Evolutionary conservation across 140 eudicot species (phyloP).

Genomic region (Anethum foeniculum): DNA sequence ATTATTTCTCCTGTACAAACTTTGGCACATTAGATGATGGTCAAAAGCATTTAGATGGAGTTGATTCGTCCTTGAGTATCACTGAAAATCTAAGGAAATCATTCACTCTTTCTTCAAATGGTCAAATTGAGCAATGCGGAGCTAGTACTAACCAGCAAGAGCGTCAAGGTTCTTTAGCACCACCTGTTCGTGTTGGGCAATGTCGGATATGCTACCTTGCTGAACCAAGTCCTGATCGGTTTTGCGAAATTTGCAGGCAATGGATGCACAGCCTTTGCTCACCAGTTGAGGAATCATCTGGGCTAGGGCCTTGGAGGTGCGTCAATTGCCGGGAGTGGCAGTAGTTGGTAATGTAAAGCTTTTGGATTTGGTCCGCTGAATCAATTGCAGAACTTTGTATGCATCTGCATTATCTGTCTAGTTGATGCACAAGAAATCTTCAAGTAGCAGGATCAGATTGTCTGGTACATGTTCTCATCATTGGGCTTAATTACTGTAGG

Average conservation of each 20-base stretch:
- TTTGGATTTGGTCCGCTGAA: slow-evolving; percentile 2
- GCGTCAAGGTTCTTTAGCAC: slow-evolving; percentile 31
- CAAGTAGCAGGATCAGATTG: not conserved
- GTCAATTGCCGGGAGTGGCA: slow-evolving; percentile 66
- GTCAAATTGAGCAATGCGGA: slow-evolving; percentile 31
- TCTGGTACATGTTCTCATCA: not conserved
- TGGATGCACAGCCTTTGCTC: slow-evolving; percentile 83
- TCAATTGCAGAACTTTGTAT: not conserved
- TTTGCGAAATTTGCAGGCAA: slow-evolving; percentile 53
- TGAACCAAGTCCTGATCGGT: slow-evolving; percentile 66
- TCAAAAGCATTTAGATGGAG: slow-evolving; percentile 24
- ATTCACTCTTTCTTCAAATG: slow-evolving; percentile 17
- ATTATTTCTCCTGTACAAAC: slow-evolving; percentile 71
- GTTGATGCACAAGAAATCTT: not conserved
- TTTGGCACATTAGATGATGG: slow-evolving; percentile 64
- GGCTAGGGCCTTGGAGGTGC: slow-evolving; percentile 71
- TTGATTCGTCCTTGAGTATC: slow-evolving; percentile 17
- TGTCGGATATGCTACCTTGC: slow-evolving; percentile 51
- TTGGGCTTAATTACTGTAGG: not conserved
- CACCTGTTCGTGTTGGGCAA: slow-evolving; percentile 20
- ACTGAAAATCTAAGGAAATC: slow-evolving; percentile 24
- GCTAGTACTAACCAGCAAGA: slow-evolving; percentile 36
- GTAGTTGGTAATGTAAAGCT: slow-evolving; percentile 15
- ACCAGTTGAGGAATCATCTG: slow-evolving; percentile 40
- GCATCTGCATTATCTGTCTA: not conserved